Percentiles rank a stretch among this genome's conserved stretches.
These are phyloP conservation scores for Fusarium cicatricum DNA, from an alignment of 2,329 filamentous ascomycete genomes.

Conservation along the genomic window DNA sequence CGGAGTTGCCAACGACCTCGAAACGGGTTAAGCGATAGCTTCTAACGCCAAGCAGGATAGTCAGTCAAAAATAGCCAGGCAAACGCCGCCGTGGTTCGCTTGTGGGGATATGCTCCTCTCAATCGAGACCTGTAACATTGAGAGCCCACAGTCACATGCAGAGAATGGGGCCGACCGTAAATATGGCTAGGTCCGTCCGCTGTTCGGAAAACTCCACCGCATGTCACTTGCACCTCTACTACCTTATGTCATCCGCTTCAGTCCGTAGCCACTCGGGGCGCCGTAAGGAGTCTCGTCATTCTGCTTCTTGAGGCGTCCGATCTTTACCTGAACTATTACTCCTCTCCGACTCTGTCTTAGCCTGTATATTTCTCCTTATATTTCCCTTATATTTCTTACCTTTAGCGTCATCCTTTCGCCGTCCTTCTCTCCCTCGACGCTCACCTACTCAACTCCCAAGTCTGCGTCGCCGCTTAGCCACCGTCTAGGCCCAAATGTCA, in stretches of 20 bases:
- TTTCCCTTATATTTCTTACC: slow-evolving; percentile 4
- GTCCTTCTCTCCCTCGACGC: slow-evolving; percentile 14
- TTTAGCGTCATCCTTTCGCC: slow-evolving; percentile 4
- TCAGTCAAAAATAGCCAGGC: not conserved
- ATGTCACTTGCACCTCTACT: slow-evolving; percentile 19
- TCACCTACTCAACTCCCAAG: slow-evolving; percentile 4
- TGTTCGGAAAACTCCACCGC: slow-evolving; percentile 34
- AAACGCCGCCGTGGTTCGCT: slow-evolving; percentile 2
- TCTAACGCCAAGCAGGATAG: not conserved
- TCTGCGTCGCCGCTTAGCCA: slow-evolving; percentile 26
- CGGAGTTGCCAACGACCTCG: slow-evolving; percentile 12
- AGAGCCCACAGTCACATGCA: slow-evolving; percentile 35
- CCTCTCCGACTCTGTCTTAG: slow-evolving; percentile 7
- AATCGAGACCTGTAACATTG: not conserved
- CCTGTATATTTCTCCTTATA: slow-evolving; percentile 4
- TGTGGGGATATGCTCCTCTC: not conserved
- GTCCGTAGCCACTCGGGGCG: slow-evolving; percentile 19
- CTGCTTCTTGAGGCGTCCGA: slow-evolving; percentile 25
- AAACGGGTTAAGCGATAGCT: not conserved
- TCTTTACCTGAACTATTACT: slow-evolving; percentile 9
- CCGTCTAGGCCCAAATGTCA: slow-evolving; percentile 57
- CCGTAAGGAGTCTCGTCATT: slow-evolving; percentile 34
- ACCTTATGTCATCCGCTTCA: slow-evolving; percentile 40
- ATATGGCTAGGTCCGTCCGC: slow-evolving; percentile 31
- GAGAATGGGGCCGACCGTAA: slow-evolving; percentile 14